Evolutionary conservation across 179 eudicot species (phyloP).

Genomic region (Beta lomatogona): DNA sequence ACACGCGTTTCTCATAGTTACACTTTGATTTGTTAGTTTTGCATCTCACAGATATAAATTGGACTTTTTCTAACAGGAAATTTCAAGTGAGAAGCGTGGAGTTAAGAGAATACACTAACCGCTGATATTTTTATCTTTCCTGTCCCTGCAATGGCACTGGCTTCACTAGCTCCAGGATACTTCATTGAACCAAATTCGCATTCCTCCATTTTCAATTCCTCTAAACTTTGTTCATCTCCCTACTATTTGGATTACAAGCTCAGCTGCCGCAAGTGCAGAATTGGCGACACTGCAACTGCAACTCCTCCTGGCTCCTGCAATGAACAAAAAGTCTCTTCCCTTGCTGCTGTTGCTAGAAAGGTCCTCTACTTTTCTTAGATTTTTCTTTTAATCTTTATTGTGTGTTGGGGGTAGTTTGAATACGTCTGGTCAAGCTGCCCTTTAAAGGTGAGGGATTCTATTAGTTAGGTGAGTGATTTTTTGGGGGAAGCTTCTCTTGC

Average conservation of each 20-base stretch:
- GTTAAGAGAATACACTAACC: neutral
- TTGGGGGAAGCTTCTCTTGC: too few species aligned
- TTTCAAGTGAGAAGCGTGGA: neutral
- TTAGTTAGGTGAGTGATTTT: too few species aligned
- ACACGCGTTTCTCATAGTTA: too few species aligned
- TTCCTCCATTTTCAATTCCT: neutral
- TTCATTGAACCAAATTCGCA: neutral
- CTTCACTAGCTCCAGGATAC: neutral
- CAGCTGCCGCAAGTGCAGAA: neutral
- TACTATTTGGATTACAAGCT: neutral
- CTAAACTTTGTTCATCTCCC: neutral
- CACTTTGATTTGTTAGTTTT: too few species aligned
- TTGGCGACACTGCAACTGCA: conserved; percentile 12
- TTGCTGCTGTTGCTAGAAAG: too few species aligned
- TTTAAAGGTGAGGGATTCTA: too few species aligned
- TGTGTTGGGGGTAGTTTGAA: too few species aligned
- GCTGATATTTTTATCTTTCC: neutral
- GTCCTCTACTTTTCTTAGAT: too few species aligned
- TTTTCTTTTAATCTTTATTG: too few species aligned
- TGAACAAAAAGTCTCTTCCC: neutral
- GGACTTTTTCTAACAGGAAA: neutral
- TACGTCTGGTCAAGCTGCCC: too few species aligned
- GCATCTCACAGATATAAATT: too few species aligned
- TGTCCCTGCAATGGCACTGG: conserved; percentile 5
- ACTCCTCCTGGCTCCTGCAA: conserved; percentile 7